Percentiles rank a stretch among this genome's conserved stretches.
Conservation (phyloP, 2,329 filamentous ascomycete species). For the Penicillium psychrosexuale region DNA sequence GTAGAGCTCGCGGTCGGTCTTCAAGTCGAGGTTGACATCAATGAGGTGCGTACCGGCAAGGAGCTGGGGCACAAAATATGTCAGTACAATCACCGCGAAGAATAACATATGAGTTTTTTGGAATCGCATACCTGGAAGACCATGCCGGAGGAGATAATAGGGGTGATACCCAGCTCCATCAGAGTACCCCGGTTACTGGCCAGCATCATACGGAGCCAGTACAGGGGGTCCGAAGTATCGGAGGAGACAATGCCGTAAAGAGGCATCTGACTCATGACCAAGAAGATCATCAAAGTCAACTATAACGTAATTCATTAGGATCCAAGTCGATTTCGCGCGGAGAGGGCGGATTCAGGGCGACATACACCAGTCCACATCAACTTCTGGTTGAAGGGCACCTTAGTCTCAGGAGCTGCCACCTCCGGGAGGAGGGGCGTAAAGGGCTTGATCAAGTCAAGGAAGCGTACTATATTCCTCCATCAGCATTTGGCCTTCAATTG, state of each 20-base stretch:
- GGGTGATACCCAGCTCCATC: constrained; percentile 96
- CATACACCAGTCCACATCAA: constrained; percentile 82
- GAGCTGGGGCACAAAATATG: constrained; percentile 52
- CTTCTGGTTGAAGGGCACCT: constrained; percentile 98
- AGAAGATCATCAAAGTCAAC: constrained; percentile 93
- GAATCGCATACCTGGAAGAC: constrained; percentile 74
- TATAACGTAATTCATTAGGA: constrained; percentile 27
- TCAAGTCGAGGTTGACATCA: constrained; percentile 99
- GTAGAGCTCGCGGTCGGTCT: constrained; percentile 99
- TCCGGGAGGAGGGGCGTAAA: constrained; percentile 99
- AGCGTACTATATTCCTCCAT: constrained; percentile 67
- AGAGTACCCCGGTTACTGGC: constrained; percentile 95
- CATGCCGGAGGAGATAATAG: constrained; percentile 99
- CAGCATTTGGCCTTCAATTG: constrained; percentile 31
- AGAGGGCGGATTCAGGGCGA: constrained; percentile 17
- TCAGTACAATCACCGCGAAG: constrained; percentile 15
- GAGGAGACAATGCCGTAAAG: constrained; percentile 99
- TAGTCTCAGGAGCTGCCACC: constrained; percentile 97
- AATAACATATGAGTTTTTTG: background rate
- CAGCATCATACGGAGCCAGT: constrained; percentile 99
- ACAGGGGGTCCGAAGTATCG: constrained; percentile 95
- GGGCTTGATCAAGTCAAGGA: constrained; percentile 99
- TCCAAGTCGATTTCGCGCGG: constrained; percentile 9
- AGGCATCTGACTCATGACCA: constrained; percentile 99
- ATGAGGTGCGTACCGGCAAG: constrained; percentile 99